These are phyloP conservation scores for Persicaria tinctoria DNA, from an alignment of 148 eudicot genomes.

Conservation along the genomic window DNA sequence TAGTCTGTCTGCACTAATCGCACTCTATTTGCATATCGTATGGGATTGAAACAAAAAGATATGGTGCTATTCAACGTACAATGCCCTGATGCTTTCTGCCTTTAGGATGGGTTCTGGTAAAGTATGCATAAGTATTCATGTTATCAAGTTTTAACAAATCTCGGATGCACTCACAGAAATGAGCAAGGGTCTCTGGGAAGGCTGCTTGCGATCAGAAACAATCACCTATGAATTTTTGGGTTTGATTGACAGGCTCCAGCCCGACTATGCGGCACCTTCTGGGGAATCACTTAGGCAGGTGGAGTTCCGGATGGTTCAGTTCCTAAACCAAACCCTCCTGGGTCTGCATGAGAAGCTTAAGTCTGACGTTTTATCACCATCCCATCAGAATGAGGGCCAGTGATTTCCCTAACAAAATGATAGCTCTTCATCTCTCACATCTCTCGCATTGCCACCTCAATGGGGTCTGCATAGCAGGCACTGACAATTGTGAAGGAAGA, in stretches of 20 bases:
- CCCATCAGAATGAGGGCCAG: conserved; percentile 49
- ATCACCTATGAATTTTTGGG: conserved; percentile 58
- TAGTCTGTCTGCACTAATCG: no score
- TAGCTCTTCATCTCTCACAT: conserved; percentile 34
- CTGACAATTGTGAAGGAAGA: conserved; percentile 54
- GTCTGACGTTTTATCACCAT: conserved; percentile 52
- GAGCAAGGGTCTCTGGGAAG: conserved; percentile 98
- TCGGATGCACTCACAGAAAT: conserved; percentile 75
- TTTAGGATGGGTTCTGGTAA: neutral
- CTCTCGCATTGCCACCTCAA: conserved; percentile 47
- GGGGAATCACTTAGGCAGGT: conserved; percentile 95
- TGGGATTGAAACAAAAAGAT: neutral
- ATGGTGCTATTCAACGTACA: neutral
- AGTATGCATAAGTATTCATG: neutral
- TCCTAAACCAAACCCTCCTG: conserved; percentile 55
- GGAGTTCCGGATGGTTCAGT: conserved; percentile 86
- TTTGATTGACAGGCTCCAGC: conserved; percentile 65
- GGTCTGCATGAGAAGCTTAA: conserved; percentile 65
- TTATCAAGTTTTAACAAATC: conserved; percentile 6
- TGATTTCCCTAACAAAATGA: conserved; percentile 42
- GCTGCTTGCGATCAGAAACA: conserved; percentile 67
- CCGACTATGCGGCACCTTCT: conserved; percentile 84
- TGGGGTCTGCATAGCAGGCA: conserved; percentile 73
- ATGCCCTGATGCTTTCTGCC: neutral
- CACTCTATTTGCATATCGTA: neutral